phyloP scores from a whole-genome alignment of 2,329 filamentous ascomycete genomes.

The Chrysoporthe austroafricana region DNA sequence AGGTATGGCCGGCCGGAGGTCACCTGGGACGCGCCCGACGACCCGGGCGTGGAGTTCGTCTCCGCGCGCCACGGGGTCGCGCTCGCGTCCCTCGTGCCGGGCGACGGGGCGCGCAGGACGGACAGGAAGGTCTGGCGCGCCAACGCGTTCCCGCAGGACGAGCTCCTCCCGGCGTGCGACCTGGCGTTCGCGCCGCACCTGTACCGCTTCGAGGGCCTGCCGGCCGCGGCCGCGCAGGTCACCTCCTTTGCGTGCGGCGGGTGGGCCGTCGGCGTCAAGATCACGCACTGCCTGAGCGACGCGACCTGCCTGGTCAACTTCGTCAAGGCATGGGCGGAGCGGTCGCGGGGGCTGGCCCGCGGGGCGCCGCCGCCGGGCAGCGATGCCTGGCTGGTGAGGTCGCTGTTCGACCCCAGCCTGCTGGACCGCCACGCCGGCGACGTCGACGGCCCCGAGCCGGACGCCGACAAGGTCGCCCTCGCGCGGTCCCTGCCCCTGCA shows the following conservation, averaged over 20 bases:
- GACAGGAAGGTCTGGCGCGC: conserved; percentile 40
- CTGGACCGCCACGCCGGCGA: conserved; percentile 43
- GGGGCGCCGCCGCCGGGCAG: neutral
- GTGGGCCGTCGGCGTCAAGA: conserved; percentile 45
- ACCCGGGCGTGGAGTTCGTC: conserved; percentile 48
- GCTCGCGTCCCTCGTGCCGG: conserved; percentile 39
- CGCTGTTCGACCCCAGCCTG: conserved; percentile 45
- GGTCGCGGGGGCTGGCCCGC: conserved; percentile 32
- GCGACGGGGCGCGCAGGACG: conserved; percentile 25
- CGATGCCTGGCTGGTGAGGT: neutral
- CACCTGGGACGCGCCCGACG: conserved; percentile 40
- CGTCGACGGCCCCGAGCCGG: conserved; percentile 32
- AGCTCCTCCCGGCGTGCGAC: conserved; percentile 39
- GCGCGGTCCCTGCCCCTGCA: conserved; percentile 48
- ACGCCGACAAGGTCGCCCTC: conserved; percentile 31
- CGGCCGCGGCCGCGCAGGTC: conserved; percentile 43
- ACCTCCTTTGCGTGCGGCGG: conserved; percentile 46
- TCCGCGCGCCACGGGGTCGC: conserved; percentile 36
- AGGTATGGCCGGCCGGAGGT: conserved; percentile 42
- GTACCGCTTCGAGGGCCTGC: conserved; percentile 35
- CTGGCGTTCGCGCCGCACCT: conserved; percentile 40
- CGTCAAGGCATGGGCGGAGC: conserved; percentile 45
- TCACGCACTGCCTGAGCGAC: conserved; percentile 51
- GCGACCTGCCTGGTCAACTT: conserved; percentile 48
- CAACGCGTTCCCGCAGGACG: conserved; percentile 39